Evolutionary conservation across 2,329 filamentous ascomycete species (phyloP).

Genomic region (Cladosporium phlei): DNA sequence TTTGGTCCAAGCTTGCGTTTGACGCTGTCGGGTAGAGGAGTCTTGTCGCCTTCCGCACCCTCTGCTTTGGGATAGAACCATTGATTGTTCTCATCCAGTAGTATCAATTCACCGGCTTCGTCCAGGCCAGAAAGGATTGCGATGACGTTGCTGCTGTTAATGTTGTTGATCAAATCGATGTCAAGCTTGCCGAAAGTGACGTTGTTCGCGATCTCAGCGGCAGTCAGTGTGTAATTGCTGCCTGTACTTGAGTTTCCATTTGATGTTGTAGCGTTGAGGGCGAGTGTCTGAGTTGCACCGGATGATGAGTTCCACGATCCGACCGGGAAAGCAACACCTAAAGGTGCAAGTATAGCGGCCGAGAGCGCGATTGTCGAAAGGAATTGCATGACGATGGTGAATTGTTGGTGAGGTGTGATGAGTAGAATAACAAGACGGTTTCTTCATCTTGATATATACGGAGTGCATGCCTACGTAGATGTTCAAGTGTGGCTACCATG

Average conservation of each 20-base stretch:
- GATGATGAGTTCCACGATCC: conserved; percentile 4
- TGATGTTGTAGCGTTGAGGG: not conserved
- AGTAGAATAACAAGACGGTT: conserved; percentile 1
- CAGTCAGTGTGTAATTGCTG: conserved; percentile 1
- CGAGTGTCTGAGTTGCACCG: not conserved
- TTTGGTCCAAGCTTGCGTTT: conserved; percentile 22
- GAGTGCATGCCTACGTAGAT: not conserved
- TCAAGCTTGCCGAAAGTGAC: conserved; percentile 8
- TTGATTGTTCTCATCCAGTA: conserved; percentile 35
- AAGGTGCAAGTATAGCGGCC: not conserved
- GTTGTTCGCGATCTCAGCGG: conserved; percentile 7
- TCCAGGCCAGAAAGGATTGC: conserved; percentile 44
- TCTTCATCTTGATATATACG: conserved; percentile 13
- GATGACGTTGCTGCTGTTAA: conserved; percentile 32
- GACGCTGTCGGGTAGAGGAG: conserved; percentile 21
- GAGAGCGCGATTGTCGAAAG: conserved; percentile 3
- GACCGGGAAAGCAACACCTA: conserved; percentile 1
- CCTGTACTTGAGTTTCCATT: not conserved
- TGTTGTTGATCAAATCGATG: conserved; percentile 39
- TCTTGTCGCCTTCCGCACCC: conserved; percentile 12
- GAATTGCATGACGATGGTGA: conserved; percentile 7
- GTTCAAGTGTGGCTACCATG: conserved; percentile 2
- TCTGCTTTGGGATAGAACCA: conserved; percentile 39
- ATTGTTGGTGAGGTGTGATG: conserved; percentile 5
- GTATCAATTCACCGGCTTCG: conserved; percentile 35